Base-by-base conservation (phyloP, 2,329 filamentous ascomycete genomes). In the Amesomyces nigricolor region DNA sequence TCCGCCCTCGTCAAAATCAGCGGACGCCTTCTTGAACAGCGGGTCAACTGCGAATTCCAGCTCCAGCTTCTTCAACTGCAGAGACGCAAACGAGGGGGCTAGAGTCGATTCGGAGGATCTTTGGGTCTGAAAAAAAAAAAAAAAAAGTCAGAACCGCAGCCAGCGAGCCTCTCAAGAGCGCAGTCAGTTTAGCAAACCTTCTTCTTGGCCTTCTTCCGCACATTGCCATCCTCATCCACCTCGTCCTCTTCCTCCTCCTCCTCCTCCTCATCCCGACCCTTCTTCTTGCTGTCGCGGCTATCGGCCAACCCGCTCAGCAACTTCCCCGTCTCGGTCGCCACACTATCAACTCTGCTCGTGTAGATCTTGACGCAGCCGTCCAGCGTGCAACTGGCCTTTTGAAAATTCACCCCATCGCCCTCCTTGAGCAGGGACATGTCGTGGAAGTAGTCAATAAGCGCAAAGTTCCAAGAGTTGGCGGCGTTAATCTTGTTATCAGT, bases 401-500 rank as follows among this genome's bases (percentile, higher is more conserved):
- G 94, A 65, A 99, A 99, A 70, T 99, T 99, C 72, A 99, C 91
- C 13, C 91, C 88, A 61, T 99, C 91, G 30, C 94, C 94, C 68
- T 99, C 94, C 69, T 95, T 95, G 47, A 99, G 78, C 43, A 99
- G 76, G 1, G 91, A 96, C 94, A 99, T 97, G 67, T 99, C 94
- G 71, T 99, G 92, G 67, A 99, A 99, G 73, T 99, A 99, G 72
- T 99, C 94, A 68, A 99, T 99, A 16, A 99, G 81, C n/a, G 94
- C 94, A 73, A 99, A 97, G 71, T 97, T 97, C 94, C 94, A 99
- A 30, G 91, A 96, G 72, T 99, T 99, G 57, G 87, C 85, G 47
- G 94, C 92, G 70, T 97, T 99, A 78, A 99, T 99, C 73, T 94
- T 94, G 75, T 99, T 99, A 75, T 99, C 94, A 14, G 94, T 97